These are phyloP conservation scores for Dalbergia cochinchinensis DNA, from an alignment of 306 rosid species.

Conservation along the genomic window DNA sequence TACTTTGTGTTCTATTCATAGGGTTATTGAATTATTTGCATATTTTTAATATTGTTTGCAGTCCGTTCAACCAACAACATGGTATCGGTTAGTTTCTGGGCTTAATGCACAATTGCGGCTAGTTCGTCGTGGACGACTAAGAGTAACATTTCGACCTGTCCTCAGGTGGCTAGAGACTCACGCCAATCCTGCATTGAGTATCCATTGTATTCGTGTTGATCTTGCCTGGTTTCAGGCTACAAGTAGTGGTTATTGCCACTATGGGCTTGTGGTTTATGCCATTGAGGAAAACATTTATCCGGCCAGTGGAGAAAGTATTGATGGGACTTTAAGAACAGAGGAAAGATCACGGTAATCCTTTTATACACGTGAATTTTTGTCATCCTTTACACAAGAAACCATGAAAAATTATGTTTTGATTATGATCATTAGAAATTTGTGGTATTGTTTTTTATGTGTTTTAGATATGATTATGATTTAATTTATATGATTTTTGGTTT, in stretches of 20 bases:
- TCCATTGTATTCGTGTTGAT: conserved; percentile 76
- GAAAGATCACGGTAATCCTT: conserved; percentile 72
- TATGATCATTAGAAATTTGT: conserved; percentile 28
- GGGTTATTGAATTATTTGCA: conserved; percentile 14
- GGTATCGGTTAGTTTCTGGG: conserved; percentile 98
- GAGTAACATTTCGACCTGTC: conserved; percentile 83
- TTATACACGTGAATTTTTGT: conserved; percentile 22
- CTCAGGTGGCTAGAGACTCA: conserved; percentile 88
- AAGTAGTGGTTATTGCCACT: conserved; percentile 87
- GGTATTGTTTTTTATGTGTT: conserved; percentile 12
- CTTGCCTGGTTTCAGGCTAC: conserved; percentile 96
- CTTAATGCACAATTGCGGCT: conserved; percentile 93
- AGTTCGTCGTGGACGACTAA: conserved; percentile 88
- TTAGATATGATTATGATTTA: conserved; percentile 5
- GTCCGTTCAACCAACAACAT: conserved; percentile 91
- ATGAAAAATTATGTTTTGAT: conserved; percentile 17
- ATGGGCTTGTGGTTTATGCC: conserved; percentile 83
- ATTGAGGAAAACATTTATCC: conserved; percentile 58
- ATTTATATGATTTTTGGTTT: conserved; percentile 42
- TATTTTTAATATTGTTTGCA: conserved; percentile 50
- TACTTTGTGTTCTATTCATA: conserved; percentile 16
- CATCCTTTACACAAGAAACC: conserved; percentile 5
- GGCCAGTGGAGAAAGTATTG: conserved; percentile 52
- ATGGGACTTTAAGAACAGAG: conserved; percentile 58
- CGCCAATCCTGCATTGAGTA: conserved; percentile 88